phyloP scores from a whole-genome alignment of 176 grass and related monocot genomes.

The Saccharum officinarum region DNA sequence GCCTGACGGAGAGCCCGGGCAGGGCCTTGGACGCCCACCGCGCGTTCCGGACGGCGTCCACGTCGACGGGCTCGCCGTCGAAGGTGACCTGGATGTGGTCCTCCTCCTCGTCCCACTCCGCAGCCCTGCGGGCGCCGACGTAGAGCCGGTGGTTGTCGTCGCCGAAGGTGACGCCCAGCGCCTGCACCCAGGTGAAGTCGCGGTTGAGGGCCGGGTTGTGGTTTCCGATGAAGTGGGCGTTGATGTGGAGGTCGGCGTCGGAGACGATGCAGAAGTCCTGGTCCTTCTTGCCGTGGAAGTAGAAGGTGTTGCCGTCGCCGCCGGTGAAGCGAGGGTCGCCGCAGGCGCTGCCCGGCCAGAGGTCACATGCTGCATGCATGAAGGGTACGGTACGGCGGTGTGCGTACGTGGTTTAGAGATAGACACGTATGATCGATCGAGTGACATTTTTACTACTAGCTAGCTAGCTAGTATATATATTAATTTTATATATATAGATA shows the following conservation, averaged over 20 bases:
- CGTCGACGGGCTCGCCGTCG: constrained; percentile 40
- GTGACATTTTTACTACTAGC: too few species aligned
- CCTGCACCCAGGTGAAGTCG: constrained; percentile 67
- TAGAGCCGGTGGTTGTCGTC: constrained; percentile 45
- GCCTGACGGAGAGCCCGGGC: constrained; percentile 13
- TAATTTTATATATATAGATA: too few species aligned
- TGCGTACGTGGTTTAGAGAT: too few species aligned
- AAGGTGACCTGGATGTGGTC: constrained; percentile 52
- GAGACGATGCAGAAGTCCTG: constrained; percentile 58
- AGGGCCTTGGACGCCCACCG: constrained; percentile 25
- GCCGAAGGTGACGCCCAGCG: constrained; percentile 42
- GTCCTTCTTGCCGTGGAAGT: constrained; percentile 74
- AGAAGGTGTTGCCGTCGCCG: constrained; percentile 75
- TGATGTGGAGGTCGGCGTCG: constrained; percentile 65
- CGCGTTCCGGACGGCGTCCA: constrained; percentile 25
- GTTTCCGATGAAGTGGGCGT: constrained; percentile 73
- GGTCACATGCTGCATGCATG: constrained; percentile 46
- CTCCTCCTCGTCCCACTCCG: constrained; percentile 59
- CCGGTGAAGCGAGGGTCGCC: constrained; percentile 74
- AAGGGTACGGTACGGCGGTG: too few species aligned
- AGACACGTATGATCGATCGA: too few species aligned
- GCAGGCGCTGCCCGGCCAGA: constrained; percentile 45
- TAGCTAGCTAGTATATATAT: too few species aligned
- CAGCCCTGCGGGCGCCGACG: constrained; percentile 40
- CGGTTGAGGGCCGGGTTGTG: constrained; percentile 49